Base-by-base conservation (phyloP, 495 filamentous ascomycete species). In the Trichodelitschia bisporula region DNA sequence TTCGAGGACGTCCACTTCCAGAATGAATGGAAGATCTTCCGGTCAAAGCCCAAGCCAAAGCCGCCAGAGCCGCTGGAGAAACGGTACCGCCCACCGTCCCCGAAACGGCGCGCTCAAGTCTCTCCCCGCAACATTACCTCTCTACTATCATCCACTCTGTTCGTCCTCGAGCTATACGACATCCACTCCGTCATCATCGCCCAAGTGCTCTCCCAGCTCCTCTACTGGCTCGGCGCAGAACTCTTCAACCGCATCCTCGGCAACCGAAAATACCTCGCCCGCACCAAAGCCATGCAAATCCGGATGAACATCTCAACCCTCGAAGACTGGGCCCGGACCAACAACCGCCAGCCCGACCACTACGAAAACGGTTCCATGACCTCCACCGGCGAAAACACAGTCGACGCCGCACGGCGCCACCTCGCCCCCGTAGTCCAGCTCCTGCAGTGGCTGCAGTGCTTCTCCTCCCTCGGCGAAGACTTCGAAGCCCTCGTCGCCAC, bases 271-370 rank as follows among this genome's bases (percentile, higher is more conserved):
- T 99, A 93, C 43, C 64, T 99, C 4, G 83, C 86, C 3, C 69
- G 86, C 18, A 99, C 86, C 10, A 99, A 99, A 48, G 86, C 86
- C 4, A 95, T 99, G 86, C 89, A 99, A 43, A 93, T 99, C 36
- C 78, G 86, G 36, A 92, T 99, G 78, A 99, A 99, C 46, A 69
- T 95, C 16, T 95, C 86, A 3, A 67, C 64, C 2, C 58, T 99
- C 26, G 86, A 99, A 49, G 86, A 99, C 45, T 99, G 86, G 86
- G 86, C 84, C 1, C 62, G 82, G 10, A 56, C 62, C 16, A 99
- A 95, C 51, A 95, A 91, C 43, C 69, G 89, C 11, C 69, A 89
- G 40, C 83, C 86, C 4, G 86, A 92, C 46, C 86, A 95, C 46
- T 95, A 79, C 43, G 86, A 99, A 46, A 72, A 78, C 35, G 86